These are phyloP conservation scores for Didymella glomerata DNA, from an alignment of 2,329 filamentous ascomycete genomes.

Conservation along the genomic window DNA sequence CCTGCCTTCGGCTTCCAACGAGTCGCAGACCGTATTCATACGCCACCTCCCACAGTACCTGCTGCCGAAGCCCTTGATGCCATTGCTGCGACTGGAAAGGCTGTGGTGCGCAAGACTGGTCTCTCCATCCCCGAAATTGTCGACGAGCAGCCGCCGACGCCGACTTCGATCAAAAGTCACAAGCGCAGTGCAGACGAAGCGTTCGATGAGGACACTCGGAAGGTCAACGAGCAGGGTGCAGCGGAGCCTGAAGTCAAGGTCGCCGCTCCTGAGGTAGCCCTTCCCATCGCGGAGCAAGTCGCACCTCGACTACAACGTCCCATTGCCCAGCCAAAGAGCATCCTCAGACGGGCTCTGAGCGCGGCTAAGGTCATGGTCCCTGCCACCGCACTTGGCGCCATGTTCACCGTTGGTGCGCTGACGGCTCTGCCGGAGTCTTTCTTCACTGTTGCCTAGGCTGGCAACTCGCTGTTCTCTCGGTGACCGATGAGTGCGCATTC, in stretches of 20 bases:
- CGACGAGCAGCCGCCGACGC: conserved; percentile 40
- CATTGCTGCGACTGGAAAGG: conserved; percentile 22
- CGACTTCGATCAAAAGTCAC: conserved; percentile 36
- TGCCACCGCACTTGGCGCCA: conserved; percentile 26
- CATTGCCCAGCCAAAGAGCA: conserved; percentile 27
- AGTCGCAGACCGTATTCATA: conserved; percentile 27
- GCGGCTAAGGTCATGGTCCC: conserved; percentile 29
- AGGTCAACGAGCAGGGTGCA: not conserved
- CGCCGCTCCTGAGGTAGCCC: not conserved
- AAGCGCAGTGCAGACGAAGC: conserved; percentile 46
- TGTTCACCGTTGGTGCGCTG: conserved; percentile 31
- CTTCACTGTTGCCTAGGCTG: conserved; percentile 23
- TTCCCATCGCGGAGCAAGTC: conserved; percentile 9
- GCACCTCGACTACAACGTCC: conserved; percentile 2
- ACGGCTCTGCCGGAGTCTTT: conserved; percentile 35
- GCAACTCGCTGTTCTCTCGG: not conserved
- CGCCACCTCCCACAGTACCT: conserved; percentile 28
- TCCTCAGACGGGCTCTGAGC: conserved; percentile 24
- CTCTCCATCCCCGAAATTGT: conserved; percentile 42
- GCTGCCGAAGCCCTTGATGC: conserved; percentile 18
- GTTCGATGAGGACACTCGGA: conserved; percentile 1
- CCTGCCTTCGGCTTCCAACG: not conserved
- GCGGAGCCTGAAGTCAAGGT: conserved; percentile 26
- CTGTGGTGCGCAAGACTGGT: conserved; percentile 33
- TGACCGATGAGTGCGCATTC: not conserved